Evolutionary conservation across 176 grass and related monocot genomes (phyloP).

Genomic region (Bromus sterilis): DNA sequence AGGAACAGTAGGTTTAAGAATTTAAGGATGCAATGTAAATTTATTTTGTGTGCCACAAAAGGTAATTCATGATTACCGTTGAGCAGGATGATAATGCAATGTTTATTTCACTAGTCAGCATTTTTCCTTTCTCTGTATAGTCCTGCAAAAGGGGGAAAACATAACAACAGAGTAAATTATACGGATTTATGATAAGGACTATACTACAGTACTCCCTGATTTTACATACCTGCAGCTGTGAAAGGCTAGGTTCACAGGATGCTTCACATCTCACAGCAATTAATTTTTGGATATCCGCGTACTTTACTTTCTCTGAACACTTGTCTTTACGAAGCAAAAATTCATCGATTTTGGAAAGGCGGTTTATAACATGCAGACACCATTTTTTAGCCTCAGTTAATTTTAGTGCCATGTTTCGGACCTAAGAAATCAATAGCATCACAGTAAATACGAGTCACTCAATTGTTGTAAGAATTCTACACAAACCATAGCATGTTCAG

Average conservation of each 20-base stretch:
- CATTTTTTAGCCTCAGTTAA: constrained; percentile 60
- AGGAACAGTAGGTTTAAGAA: constrained; percentile 21
- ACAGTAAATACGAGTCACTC: constrained; percentile 19
- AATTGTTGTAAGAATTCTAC: neutral
- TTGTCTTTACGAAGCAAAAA: constrained; percentile 20
- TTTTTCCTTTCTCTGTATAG: constrained; percentile 49
- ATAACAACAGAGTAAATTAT: constrained; percentile 20
- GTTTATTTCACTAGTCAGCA: constrained; percentile 58
- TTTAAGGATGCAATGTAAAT: neutral
- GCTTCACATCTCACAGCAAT: constrained; percentile 32
- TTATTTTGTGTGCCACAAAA: constrained; percentile 4
- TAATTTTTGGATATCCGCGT: constrained; percentile 60
- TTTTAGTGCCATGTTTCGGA: constrained; percentile 56
- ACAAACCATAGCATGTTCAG: constrained; percentile 9
- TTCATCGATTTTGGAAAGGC: constrained; percentile 51
- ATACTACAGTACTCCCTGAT: neutral
- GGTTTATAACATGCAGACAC: constrained; percentile 43
- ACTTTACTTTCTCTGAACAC: constrained; percentile 51
- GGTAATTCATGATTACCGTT: constrained; percentile 44
- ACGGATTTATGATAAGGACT: neutral
- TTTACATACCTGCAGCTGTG: constrained; percentile 56
- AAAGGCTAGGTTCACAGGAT: constrained; percentile 42
- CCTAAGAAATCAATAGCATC: constrained; percentile 37
- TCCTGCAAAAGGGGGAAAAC: constrained; percentile 31
- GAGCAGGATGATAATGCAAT: constrained; percentile 51